Percentiles rank a stretch among this genome's conserved stretches.
Conservation (phyloP, 176 grass and related monocot genomes). For the Rhynchospora tenuis region DNA sequence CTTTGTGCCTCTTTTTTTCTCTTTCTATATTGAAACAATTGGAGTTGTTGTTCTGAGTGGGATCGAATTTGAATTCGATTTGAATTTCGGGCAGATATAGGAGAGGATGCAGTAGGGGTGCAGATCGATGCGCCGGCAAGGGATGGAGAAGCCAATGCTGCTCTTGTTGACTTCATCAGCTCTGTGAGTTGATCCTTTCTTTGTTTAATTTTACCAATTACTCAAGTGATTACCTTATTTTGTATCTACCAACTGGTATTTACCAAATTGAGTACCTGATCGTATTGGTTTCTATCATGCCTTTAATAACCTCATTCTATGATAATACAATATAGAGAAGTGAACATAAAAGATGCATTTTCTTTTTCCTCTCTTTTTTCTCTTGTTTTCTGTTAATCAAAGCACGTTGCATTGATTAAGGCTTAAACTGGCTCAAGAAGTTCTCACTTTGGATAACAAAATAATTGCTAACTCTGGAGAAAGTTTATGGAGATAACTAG, state of each 20-base stretch:
- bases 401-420: neutral
- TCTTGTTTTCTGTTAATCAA: neutral
- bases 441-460: neutral
- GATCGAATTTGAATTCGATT: neutral
- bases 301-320: neutral
- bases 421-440: neutral
- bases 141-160: conserved; percentile 92
- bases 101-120: conserved; percentile 76
- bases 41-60: neutral
- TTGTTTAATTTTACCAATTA: neutral
- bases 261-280: too few species aligned
- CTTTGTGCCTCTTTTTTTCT: neutral
- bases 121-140: conserved; percentile 92
- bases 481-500: neutral
- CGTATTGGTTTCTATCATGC: neutral
- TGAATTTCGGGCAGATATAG: conserved; percentile 53
- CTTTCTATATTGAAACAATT: neutral
- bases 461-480: neutral
- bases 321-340: neutral
- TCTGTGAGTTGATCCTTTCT: conserved; percentile 38
- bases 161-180: conserved; percentile 86
- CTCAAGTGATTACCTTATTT: too few species aligned
- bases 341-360: too few species aligned
- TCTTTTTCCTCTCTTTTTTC: neutral
- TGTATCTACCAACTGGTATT: neutral